phyloP scores from a whole-genome alignment of 345 rosid genomes.

The Kernera saxatilis region DNA sequence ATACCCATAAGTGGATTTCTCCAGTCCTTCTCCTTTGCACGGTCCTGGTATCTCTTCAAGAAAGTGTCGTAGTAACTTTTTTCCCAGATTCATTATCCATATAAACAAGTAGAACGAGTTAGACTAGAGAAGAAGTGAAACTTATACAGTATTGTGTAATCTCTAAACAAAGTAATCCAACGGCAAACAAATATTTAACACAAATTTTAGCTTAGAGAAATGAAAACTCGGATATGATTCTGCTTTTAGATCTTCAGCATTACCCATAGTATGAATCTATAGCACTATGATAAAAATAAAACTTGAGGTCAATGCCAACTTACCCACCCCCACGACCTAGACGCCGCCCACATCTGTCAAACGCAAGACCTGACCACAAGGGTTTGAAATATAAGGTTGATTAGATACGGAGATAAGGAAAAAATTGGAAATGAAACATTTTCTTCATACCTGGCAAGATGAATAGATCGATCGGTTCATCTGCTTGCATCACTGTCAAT shows the following conservation, averaged over 20 bases:
- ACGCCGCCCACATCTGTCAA: slow-evolving; percentile 85
- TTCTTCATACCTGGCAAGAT: slow-evolving; percentile 70
- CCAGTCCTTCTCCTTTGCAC: slow-evolving; percentile 72
- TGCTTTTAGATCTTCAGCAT: neutral
- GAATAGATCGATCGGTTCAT: slow-evolving; percentile 72
- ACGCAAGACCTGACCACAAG: slow-evolving; percentile 72
- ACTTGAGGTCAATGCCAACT: slow-evolving; percentile 9
- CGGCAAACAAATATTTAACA: neutral
- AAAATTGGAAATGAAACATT: neutral
- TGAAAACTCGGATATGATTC: neutral
- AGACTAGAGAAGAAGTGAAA: neutral
- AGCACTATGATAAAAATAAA: neutral
- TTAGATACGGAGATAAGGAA: neutral
- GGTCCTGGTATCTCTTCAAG: slow-evolving; percentile 63
- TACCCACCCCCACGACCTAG: slow-evolving; percentile 99
- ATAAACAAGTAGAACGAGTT: slow-evolving; percentile 12
- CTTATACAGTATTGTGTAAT: neutral
- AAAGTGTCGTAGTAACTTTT: slow-evolving; percentile 78
- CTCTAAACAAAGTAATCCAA: neutral
- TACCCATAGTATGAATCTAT: neutral
- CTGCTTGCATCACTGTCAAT: slow-evolving; percentile 67
- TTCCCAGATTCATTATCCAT: neutral
- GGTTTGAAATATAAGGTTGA: neutral
- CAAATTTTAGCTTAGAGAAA: neutral
- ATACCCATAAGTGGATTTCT: slow-evolving; percentile 68